phyloP scores from a whole-genome alignment of 169 alveolate species.

The Cryptosporidium muris region DNA sequence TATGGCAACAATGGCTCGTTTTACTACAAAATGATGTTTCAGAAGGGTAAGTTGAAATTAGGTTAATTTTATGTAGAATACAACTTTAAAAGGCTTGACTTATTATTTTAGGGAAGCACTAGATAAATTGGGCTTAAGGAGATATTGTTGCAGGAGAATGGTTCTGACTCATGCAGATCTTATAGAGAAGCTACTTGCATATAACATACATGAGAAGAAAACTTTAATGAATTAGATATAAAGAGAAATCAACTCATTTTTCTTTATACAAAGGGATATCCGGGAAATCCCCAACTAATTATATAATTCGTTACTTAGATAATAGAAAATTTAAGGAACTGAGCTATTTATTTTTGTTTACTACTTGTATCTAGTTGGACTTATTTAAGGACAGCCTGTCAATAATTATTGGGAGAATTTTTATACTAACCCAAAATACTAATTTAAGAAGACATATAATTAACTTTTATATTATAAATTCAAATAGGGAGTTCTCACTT shows the following conservation, averaged over 20 bases:
- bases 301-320: background rate
- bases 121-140: conserved; percentile 90
- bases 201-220: conserved; percentile 85
- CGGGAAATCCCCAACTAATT: background rate
- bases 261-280: background rate
- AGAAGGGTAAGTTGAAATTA: conserved; percentile 83
- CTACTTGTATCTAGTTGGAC: too few species aligned
- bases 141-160: conserved; percentile 96
- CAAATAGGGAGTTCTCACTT: background rate
- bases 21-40: conserved; percentile 87
- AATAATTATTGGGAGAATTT: conserved; percentile 26
- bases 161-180: conserved; percentile 97
- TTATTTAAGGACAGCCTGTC: background rate
- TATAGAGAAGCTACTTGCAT: conserved; percentile 94
- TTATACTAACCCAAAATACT: conserved; percentile 56
- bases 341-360: too few species aligned
- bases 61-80: background rate
- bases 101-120: conserved; percentile 87
- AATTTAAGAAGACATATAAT: background rate
- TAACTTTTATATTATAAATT: background rate
- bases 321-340: too few species aligned
- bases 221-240: conserved; percentile 9
- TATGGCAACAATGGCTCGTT: conserved; percentile 95
- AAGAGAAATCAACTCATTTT: background rate
- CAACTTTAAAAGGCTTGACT: background rate